Conservation (phyloP, 805 yeast genomes). For the Saccharomycopsis synnaedendra region DNA sequence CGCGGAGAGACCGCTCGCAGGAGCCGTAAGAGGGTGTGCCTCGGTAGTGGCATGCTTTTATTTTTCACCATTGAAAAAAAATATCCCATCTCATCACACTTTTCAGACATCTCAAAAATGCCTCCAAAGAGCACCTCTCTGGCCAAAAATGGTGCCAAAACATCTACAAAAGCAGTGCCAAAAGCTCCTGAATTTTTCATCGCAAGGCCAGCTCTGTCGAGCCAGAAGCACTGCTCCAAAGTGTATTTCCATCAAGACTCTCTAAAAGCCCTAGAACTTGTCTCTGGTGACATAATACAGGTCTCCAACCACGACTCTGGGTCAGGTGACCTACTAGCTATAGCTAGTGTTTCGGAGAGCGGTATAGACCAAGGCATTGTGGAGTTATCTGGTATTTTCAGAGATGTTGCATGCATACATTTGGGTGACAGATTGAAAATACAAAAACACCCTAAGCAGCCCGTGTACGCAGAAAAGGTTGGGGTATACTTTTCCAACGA, state of each 20-base stretch:
- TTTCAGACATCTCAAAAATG: too few relatives aligned
- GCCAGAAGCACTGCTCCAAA: slow-evolving; percentile 26
- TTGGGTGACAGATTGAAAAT: slow-evolving; percentile 44
- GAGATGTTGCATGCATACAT: slow-evolving; percentile 31
- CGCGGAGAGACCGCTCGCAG: too few relatives aligned
- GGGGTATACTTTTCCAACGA: not conserved
- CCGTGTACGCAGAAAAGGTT: slow-evolving; percentile 27
- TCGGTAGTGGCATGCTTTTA: too few relatives aligned
- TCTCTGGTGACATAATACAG: slow-evolving; percentile 33
- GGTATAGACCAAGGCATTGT: slow-evolving; percentile 22
- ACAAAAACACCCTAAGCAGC: slow-evolving; percentile 35
- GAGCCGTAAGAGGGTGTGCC: too few relatives aligned
- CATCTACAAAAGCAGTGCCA: slow-evolving; percentile 20
- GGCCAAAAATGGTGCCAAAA: too few relatives aligned
- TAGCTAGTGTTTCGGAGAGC: too few relatives aligned
- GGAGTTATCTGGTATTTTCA: slow-evolving; percentile 35
- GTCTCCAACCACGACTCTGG: slow-evolving; percentile 32
- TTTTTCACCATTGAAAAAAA: too few relatives aligned
- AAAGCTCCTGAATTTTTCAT: slow-evolving; percentile 31
- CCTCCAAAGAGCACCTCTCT: too few relatives aligned
- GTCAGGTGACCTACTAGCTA: too few relatives aligned
- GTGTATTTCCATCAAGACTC: slow-evolving; percentile 33
- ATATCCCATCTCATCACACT: too few relatives aligned
- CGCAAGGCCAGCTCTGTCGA: slow-evolving; percentile 25
- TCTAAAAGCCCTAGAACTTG: slow-evolving; percentile 35